phyloP scores from a whole-genome alignment of 1,284 basidiomycete genomes.

The Apiotrichum gracile region DNA sequence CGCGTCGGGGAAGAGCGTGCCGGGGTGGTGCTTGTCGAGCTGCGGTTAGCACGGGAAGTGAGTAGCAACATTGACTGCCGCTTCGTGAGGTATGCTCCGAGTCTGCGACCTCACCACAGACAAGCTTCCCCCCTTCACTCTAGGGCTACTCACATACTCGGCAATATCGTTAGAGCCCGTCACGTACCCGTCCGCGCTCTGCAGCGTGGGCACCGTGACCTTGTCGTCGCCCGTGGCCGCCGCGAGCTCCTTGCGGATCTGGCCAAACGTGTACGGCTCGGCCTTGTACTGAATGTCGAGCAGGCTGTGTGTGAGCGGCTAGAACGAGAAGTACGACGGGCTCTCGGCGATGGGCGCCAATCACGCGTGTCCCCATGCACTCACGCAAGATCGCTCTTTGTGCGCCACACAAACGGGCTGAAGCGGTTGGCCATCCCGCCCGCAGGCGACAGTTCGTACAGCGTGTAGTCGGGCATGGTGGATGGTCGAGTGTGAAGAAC shows the following conservation, averaged over 20 bases:
- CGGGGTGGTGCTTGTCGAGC: not conserved
- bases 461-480: not conserved
- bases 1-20: not conserved
- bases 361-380: not conserved
- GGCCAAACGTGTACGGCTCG: slow-evolving; percentile 17
- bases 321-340: too few species aligned
- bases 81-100: not conserved
- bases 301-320: slow-evolving; percentile 8
- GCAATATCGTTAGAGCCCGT: slow-evolving; percentile 30
- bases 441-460: not conserved
- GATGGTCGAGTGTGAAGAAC: too few species aligned
- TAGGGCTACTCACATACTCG: slow-evolving; percentile 19
- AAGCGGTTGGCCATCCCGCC: not conserved
- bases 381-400: not conserved
- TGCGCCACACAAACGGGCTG: not conserved
- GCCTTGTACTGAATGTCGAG: slow-evolving; percentile 16
- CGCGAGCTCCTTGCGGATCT: slow-evolving; percentile 27
- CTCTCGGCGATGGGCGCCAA: too few species aligned
- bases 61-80: not conserved
- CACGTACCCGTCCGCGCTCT: slow-evolving; percentile 15
- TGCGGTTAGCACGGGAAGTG: not conserved
- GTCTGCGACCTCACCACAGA: too few species aligned
- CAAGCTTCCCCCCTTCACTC: too few species aligned
- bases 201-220: slow-evolving; percentile 30
- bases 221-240: slow-evolving; percentile 19